phyloP scores from a whole-genome alignment of 2,329 filamentous ascomycete genomes.

The Apiospora rasikravindrae region DNA sequence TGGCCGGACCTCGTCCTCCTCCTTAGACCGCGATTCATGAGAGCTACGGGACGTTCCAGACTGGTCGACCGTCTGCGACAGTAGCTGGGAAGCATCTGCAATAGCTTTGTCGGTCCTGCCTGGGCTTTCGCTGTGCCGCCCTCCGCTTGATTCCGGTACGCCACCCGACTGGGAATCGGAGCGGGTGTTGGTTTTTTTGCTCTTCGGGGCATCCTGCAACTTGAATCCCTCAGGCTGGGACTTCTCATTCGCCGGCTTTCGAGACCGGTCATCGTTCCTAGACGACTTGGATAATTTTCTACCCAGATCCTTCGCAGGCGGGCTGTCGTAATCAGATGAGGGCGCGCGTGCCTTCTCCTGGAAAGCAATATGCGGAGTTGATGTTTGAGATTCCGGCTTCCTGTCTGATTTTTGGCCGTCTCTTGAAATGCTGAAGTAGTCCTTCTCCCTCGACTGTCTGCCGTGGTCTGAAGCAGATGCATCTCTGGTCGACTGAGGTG shows the following conservation, averaged over 20 bases:
- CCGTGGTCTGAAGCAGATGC: slow-evolving; percentile 46
- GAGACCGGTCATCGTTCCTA: slow-evolving; percentile 46
- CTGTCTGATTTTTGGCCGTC: slow-evolving; percentile 47
- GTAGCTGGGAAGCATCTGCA: slow-evolving; percentile 41
- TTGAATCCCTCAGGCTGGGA: slow-evolving; percentile 67
- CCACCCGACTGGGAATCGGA: slow-evolving; percentile 51
- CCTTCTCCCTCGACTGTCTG: slow-evolving; percentile 56
- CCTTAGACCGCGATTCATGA: slow-evolving; percentile 61
- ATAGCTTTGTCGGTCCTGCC: slow-evolving; percentile 44
- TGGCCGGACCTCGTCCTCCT: slow-evolving; percentile 57
- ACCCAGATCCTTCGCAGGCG: slow-evolving; percentile 54
- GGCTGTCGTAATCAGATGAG: slow-evolving; percentile 64
- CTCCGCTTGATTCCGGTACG: slow-evolving; percentile 43
- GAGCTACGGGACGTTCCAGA: slow-evolving; percentile 57
- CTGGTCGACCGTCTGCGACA: slow-evolving; percentile 41
- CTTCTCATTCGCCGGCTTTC: slow-evolving; percentile 45
- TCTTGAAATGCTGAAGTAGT: slow-evolving; percentile 62
- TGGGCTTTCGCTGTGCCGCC: slow-evolving; percentile 44
- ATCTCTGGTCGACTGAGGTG: slow-evolving; percentile 60
- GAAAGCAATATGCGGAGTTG: slow-evolving; percentile 89
- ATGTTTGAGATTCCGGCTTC: slow-evolving; percentile 55
- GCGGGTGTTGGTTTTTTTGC: slow-evolving; percentile 53
- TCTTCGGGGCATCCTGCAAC: slow-evolving; percentile 80
- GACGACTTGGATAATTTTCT: slow-evolving; percentile 56
- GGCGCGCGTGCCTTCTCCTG: slow-evolving; percentile 79